Evolutionary conservation across 352 stramenopile genomes (phyloP), one percentile per base, ranked within the genome.

Genomic region (Hyphochytrium catenoides): DNA sequence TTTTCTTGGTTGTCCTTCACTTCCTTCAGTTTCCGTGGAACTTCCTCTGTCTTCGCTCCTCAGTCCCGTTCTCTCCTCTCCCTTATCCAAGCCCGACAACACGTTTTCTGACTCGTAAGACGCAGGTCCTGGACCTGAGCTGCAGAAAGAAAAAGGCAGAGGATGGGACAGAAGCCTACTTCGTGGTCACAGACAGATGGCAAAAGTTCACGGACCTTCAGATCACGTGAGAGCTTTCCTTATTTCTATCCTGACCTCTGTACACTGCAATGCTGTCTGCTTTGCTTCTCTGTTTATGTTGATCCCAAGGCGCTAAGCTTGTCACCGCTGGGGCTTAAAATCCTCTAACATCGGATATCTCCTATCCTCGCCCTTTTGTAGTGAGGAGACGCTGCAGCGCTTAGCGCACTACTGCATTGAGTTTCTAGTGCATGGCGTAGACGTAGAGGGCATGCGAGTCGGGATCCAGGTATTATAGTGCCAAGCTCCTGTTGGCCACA

Each of bases 401-500:
- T 57, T 98, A 17, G 59, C 72, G 8, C 51, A 59, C 19, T 94
- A 94, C 49, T 97, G 88, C 46, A 78, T 89, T 43, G 90, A 97
- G 56, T 96, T 96, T 49, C 54, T 98, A 20, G 86, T 98, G 1
- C 90, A 98, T 54, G 90, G 85, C 0, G 90, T 97, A 11, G 90
- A 98, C 31, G 89, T 95, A 11, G 90, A 98, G 64, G 89, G 88
- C 35, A 92, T 89, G 51, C 64, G 75, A 21, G 89, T 76, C 44
- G 84, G 84, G 2, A 93, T 95, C 37, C 62, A 93, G 53, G 67
- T 79, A 39, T 14, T 20, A n/a, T n/a, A n/a, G n/a, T n/a, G n/a
- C n/a, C n/a, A n/a, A n/a, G n/a, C n/a, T n/a, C n/a, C n/a, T n/a
- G n/a, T n/a, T n/a, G n/a, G n/a, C n/a, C n/a, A n/a, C n/a, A n/a